Evolutionary conservation across 2,329 filamentous ascomycete genomes (phyloP).

Genomic region (Arthrobotrys sinensis): DNA sequence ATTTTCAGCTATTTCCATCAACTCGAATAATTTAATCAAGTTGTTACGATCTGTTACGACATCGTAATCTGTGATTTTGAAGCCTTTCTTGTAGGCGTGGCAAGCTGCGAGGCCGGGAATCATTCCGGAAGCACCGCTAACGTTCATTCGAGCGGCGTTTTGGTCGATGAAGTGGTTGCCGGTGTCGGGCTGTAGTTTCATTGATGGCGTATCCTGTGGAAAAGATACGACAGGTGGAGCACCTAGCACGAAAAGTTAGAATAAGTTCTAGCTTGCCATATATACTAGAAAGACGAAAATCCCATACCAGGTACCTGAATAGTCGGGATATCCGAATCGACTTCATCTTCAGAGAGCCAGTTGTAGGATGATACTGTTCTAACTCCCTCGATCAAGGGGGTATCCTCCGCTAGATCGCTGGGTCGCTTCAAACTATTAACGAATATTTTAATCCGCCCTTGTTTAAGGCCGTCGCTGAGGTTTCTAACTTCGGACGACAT

Average conservation of each 20-base stretch:
- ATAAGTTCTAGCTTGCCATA: too few species aligned
- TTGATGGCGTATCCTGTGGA: background rate
- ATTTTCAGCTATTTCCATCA: constrained; percentile 1
- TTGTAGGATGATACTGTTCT: constrained; percentile 38
- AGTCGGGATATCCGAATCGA: background rate
- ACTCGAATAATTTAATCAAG: constrained; percentile 44
- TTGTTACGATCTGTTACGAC: constrained; percentile 49
- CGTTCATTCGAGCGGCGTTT: constrained; percentile 48
- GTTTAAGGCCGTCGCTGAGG: background rate
- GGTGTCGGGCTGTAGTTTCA: constrained; percentile 15
- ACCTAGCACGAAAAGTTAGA: constrained; percentile 6
- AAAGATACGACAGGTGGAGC: constrained; percentile 31
- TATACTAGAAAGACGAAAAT: background rate
- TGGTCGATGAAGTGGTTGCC: constrained; percentile 49
- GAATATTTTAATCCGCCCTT: background rate
- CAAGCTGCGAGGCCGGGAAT: constrained; percentile 40
- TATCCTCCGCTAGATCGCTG: background rate
- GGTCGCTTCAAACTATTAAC: background rate
- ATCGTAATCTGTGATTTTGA: constrained; percentile 47
- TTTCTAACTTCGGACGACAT: background rate
- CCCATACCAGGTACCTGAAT: constrained; percentile 48
- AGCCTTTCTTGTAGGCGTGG: constrained; percentile 25
- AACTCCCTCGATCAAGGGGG: constrained; percentile 11
- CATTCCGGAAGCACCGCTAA: constrained; percentile 23
- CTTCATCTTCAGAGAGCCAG: constrained; percentile 28